Percentiles rank a stretch among this genome's conserved stretches.
These are phyloP conservation scores for Linaria vulgaris DNA, from an alignment of 257 asterid species.

Conservation along the genomic window DNA sequence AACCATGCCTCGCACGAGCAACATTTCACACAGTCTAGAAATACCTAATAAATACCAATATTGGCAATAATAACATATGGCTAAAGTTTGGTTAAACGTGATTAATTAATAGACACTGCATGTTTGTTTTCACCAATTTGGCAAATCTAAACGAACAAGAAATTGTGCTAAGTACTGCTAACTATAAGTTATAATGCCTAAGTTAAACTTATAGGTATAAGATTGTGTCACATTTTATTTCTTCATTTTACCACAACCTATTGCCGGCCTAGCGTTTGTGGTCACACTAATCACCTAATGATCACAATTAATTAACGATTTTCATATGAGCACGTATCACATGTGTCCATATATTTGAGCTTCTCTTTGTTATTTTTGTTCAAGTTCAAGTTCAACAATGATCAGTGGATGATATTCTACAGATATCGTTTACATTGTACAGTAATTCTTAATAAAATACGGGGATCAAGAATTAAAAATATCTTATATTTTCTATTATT, in stretches of 20 bases:
- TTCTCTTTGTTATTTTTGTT: too few relatives aligned
- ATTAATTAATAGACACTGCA: slow-evolving; percentile 20
- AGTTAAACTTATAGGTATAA: slow-evolving; percentile 7
- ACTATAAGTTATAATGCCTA: neutral
- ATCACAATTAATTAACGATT: neutral
- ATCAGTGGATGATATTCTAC: too few relatives aligned
- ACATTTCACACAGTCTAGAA: slow-evolving; percentile 13
- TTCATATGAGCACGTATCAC: neutral
- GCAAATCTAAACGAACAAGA: slow-evolving; percentile 12
- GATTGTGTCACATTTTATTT: slow-evolving; percentile 17
- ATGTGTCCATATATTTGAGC: too few relatives aligned
- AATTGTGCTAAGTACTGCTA: slow-evolving; percentile 6
- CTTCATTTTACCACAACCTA: slow-evolving; percentile 5
- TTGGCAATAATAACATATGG: slow-evolving; percentile 8
- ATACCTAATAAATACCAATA: slow-evolving; percentile 14
- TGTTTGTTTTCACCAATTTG: slow-evolving; percentile 20
- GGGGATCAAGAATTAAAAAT: too few relatives aligned
- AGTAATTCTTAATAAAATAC: too few relatives aligned
- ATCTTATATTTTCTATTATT: too few relatives aligned
- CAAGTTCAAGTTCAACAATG: too few relatives aligned
- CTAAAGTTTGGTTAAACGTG: neutral
- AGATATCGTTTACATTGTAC: too few relatives aligned
- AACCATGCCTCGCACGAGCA: neutral
- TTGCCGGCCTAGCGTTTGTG: slow-evolving; percentile 8
- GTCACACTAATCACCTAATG: slow-evolving; percentile 7